Evolutionary conservation across 345 rosid genomes (phyloP).

Genomic region (Eucalyptus caleyi): DNA sequence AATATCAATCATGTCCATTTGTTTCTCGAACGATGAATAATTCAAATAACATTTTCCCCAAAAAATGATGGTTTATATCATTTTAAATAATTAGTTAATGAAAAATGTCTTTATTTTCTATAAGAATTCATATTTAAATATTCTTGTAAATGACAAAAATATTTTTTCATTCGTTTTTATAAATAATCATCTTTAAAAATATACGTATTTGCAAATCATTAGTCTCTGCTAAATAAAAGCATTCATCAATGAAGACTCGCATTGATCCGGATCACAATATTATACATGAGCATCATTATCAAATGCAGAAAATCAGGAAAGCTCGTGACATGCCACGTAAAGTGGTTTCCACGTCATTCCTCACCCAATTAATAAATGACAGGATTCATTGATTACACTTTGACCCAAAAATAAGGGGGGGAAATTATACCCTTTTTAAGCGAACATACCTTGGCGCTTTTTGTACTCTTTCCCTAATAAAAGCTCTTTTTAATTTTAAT

Average conservation of each 20-base stretch:
- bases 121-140: neutral
- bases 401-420: neutral
- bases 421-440: neutral
- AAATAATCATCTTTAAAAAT: neutral
- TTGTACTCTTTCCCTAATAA: neutral
- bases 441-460: neutral
- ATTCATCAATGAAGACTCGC: no score
- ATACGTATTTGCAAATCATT: neutral
- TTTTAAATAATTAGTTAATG: neutral
- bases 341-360: neutral
- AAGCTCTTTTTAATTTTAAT: neutral
- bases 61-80: neutral
- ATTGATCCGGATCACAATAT: neutral
- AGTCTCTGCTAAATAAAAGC: neutral
- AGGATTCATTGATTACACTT: neutral
- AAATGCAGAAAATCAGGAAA: neutral
- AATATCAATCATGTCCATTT: neutral
- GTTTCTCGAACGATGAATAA: neutral
- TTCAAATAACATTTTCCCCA: neutral
- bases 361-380: neutral
- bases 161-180: no score
- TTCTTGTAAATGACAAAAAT: no score
- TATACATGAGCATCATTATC: neutral
- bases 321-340: neutral
- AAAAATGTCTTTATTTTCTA: fast-evolving